A percentile compares a stretch with the other conserved stretches of the same genome.
These are phyloP conservation scores for Aureobasidium mangrovei DNA, from an alignment of 2,329 filamentous ascomycete species.

Conservation along the genomic window DNA sequence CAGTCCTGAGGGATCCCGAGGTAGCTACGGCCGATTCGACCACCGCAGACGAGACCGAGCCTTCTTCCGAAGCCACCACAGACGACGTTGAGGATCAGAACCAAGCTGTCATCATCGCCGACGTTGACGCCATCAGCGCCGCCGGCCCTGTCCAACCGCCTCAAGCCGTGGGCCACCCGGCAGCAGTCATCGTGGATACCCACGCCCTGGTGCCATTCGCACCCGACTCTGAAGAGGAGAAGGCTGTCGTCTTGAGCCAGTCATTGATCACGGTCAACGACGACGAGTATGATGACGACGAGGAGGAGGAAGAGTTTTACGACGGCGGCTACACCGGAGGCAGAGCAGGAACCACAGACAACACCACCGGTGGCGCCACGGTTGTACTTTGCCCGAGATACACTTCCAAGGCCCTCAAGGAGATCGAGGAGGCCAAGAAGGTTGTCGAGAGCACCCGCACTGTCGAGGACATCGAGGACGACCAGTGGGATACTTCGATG, in stretches of 20 bases:
- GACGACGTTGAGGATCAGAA: neutral
- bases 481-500: constrained; percentile 92
- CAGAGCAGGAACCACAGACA: constrained; percentile 50
- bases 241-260: constrained; percentile 1
- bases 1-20: constrained; percentile 45
- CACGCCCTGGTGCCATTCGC: neutral
- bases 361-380: constrained; percentile 57
- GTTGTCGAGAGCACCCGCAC: constrained; percentile 59
- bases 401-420: constrained; percentile 58
- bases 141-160: constrained; percentile 2
- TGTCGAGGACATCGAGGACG: constrained; percentile 73
- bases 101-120: neutral
- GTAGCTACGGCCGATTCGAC: neutral
- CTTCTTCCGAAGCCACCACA: neutral
- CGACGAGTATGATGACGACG: constrained; percentile 58
- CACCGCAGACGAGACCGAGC: neutral
- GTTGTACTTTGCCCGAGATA: constrained; percentile 64
- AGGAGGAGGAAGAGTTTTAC: constrained; percentile 66
- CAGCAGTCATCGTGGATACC: constrained; percentile 4
- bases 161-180: neutral
- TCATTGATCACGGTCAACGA: constrained; percentile 9
- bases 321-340: constrained; percentile 67
- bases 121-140: neutral
- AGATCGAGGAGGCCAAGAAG: constrained; percentile 59
- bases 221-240: neutral